Conservation (phyloP, 805 yeast genomes). For the Candida quercuum region DNA sequence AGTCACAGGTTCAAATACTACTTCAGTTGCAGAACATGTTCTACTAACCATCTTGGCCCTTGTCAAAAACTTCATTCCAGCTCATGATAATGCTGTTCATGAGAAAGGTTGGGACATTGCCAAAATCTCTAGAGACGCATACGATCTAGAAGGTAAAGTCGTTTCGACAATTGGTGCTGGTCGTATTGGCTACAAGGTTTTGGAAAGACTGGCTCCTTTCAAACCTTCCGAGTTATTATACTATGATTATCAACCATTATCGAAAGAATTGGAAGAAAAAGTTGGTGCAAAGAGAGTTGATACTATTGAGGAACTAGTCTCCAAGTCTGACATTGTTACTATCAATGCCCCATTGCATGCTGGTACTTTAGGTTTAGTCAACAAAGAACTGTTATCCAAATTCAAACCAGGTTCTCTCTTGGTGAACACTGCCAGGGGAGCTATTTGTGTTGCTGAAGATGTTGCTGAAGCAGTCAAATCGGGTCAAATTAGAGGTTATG, state of each 20-base stretch:
- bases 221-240: slow-evolving; percentile 69
- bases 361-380: slow-evolving; percentile 58
- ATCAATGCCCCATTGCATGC: slow-evolving; percentile 76
- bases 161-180: slow-evolving; percentile 82
- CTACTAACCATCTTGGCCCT: slow-evolving; percentile 66
- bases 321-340: slow-evolving; percentile 67
- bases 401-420: slow-evolving; percentile 72
- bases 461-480: slow-evolving; percentile 67
- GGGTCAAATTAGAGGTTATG: slow-evolving; percentile 73
- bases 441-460: slow-evolving; percentile 66
- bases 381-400: slow-evolving; percentile 58
- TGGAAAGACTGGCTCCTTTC: slow-evolving; percentile 67
- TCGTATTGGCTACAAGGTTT: slow-evolving; percentile 71
- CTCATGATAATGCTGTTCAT: slow-evolving; percentile 59
- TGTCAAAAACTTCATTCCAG: slow-evolving; percentile 74
- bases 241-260: slow-evolving; percentile 69
- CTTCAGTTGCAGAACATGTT: slow-evolving; percentile 78
- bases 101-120: slow-evolving; percentile 73
- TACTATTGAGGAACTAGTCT: slow-evolving; percentile 57
- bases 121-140: slow-evolving; percentile 64
- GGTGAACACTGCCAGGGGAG: slow-evolving; percentile 80
- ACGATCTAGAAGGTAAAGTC: slow-evolving; percentile 70
- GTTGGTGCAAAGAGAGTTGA: slow-evolving; percentile 59
- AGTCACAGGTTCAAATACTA: slow-evolving; percentile 79
- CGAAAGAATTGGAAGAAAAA: slow-evolving; percentile 50